These are phyloP conservation scores for Halophytophthora polymorphica DNA, from an alignment of 352 stramenopile species.

Conservation along the genomic window DNA sequence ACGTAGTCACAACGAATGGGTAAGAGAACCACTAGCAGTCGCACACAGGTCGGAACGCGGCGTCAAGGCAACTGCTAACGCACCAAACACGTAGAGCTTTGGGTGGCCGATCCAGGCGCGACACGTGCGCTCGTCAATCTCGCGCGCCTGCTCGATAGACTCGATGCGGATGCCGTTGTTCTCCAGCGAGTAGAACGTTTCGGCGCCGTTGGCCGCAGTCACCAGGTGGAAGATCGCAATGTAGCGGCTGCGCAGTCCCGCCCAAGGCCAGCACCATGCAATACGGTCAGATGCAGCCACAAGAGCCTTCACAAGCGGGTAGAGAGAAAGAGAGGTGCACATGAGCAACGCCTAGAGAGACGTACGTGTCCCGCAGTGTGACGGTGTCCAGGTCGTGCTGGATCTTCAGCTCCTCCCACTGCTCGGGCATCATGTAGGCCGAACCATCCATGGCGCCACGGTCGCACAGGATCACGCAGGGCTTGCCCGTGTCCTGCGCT, in stretches of 20 bases:
- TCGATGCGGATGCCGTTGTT: conserved; percentile 97
- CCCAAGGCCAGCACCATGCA: background rate
- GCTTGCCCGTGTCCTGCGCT: conserved; percentile 74
- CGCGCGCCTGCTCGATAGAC: conserved; percentile 86
- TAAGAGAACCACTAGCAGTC: conserved; percentile 4
- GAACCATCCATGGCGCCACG: conserved; percentile 94
- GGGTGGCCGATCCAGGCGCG: conserved; percentile 81
- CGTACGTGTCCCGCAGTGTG: conserved; percentile 77
- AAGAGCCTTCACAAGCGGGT: no score
- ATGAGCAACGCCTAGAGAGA: conserved; percentile 1
- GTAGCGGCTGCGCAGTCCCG: conserved; percentile 51
- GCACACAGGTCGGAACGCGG: background rate
- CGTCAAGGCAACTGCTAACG: background rate
- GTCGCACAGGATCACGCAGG: conserved; percentile 94
- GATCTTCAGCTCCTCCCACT: conserved; percentile 87
- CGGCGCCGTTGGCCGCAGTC: conserved; percentile 91
- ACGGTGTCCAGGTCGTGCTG: conserved; percentile 82
- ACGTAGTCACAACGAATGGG: background rate
- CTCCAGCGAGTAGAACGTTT: conserved; percentile 95
- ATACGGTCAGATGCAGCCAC: background rate
- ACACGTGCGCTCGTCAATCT: conserved; percentile 83
- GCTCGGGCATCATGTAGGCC: conserved; percentile 90
- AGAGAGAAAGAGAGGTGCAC: no score
- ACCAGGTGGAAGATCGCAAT: conserved; percentile 89
- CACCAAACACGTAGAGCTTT: conserved; percentile 83